Conservation (phyloP, 1,284 basidiomycete species). For the Cutaneotrichosporon sp. region DNA sequence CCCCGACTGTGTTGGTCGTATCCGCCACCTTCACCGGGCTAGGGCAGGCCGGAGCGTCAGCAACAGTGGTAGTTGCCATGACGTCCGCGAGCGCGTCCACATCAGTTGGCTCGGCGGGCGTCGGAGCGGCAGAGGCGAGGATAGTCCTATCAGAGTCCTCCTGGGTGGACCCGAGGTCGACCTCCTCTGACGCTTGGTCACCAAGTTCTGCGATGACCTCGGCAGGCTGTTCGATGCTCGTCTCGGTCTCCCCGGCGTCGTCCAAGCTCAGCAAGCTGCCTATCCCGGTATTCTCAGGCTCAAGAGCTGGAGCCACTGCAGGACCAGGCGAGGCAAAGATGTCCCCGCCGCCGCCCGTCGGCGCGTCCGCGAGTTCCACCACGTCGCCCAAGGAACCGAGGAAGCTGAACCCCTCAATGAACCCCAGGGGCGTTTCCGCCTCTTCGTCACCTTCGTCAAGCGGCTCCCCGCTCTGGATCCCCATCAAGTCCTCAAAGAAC, state of each 20-base stretch:
- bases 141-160: background rate
- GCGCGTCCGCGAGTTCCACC: background rate
- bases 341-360: background rate
- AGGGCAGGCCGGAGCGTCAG: too few species aligned
- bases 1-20: too few species aligned
- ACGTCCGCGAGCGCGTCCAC: background rate
- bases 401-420: too few species aligned
- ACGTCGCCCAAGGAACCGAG: conserved; percentile 1
- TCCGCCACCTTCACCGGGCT: too few species aligned
- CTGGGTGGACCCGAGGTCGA: too few species aligned
- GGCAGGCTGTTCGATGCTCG: too few species aligned
- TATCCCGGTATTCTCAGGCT: background rate
- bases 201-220: too few species aligned
- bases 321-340: background rate
- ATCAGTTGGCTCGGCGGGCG: background rate
- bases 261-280: background rate
- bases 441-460: too few species aligned
- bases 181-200: too few species aligned
- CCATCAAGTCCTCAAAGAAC: conserved; percentile 14
- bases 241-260: background rate
- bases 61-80: background rate
- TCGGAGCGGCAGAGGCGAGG: too few species aligned
- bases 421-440: background rate
- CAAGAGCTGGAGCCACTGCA: background rate
- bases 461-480: conserved; percentile 1